Base-by-base conservation (phyloP, 768 basidiomycete genomes). In the Favolaschia claudopus region DNA sequence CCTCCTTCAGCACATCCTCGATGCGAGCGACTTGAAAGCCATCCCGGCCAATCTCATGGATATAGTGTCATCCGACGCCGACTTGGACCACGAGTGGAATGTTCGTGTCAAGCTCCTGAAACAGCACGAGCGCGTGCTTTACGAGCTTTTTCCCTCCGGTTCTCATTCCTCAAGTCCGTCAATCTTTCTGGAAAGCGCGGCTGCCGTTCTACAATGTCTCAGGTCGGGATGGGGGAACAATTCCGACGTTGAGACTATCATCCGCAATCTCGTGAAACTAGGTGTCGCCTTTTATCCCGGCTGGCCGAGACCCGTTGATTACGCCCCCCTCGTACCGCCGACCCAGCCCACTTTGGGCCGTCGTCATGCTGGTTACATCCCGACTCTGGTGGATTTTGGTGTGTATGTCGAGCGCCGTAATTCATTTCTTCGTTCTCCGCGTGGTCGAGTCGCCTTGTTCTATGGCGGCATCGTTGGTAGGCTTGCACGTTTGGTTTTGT, bases 131-230 rank as follows among this genome's bases (percentile, higher is more conserved):
- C 32, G 39, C 24, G 45, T 29, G 7, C 40, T 60, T 37, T 60
- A 60, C 32, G 39, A 24, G 34, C 37, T 60, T 50, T 17, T 48
- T 37, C 49, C 57, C 8, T 19, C 20, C 22, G 40, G 47, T 29
- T 40, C 46, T 28, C 42, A 58, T 29, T 48, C 32, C 31, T 50
- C 48, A 33, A 15, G 42, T 31, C 57, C 57, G n/a, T 36, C 40
- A 19, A 48, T 61, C 29, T n/a, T 55, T 27, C 34, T 56, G 48
- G 43, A 51, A 24, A 39, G 31, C 37, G 49, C 53, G 22, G 60
- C 60, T 29, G 38, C 59, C n/a, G 59, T 48, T 10, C 59, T 61
- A n/a, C 53, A 55, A 40, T 39, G 44, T 9, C n/a, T 61, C 7
- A 38, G 59, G 31, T 43, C 53, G 42, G 58, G 42, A 33, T 59